Conservation (phyloP, 306 rosid genomes). For the Citrullus amarus region DNA sequence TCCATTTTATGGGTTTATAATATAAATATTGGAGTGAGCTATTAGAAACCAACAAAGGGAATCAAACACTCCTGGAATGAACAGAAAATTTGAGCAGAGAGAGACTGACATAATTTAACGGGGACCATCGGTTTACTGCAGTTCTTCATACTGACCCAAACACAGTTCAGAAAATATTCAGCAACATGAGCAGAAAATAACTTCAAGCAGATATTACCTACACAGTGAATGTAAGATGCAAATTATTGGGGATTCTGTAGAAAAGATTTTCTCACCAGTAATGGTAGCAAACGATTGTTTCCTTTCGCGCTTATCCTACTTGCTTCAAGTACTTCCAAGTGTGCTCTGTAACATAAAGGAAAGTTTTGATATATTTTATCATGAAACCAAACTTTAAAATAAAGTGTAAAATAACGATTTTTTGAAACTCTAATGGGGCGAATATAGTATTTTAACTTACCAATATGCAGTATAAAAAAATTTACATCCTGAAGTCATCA, state of each 20-base stretch:
- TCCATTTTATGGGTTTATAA: neutral
- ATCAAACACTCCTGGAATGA: slow-evolving; percentile 7
- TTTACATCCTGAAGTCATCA: slow-evolving; percentile 1
- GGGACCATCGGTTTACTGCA: neutral
- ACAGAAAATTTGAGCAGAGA: neutral
- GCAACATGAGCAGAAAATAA: neutral
- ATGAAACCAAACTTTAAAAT: neutral
- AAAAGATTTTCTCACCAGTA: neutral
- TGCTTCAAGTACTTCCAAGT: neutral
- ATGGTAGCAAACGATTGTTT: neutral
- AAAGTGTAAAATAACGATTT: neutral
- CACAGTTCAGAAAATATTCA: neutral
- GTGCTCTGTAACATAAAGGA: neutral
- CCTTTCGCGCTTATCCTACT: neutral
- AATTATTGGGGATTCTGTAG: neutral
- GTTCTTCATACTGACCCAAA: slow-evolving; percentile 1
- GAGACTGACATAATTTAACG: neutral
- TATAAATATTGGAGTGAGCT: neutral
- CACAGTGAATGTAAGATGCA: neutral
- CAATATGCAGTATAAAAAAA: neutral
- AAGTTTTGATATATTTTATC: neutral
- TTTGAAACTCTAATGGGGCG: neutral
- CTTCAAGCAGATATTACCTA: neutral
- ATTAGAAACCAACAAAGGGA: slow-evolving; percentile 5
- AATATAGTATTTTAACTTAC: neutral